These are phyloP conservation scores for Mycosphaerella sp. DNA, from an alignment of 2,329 filamentous ascomycete species.

Conservation along the genomic window DNA sequence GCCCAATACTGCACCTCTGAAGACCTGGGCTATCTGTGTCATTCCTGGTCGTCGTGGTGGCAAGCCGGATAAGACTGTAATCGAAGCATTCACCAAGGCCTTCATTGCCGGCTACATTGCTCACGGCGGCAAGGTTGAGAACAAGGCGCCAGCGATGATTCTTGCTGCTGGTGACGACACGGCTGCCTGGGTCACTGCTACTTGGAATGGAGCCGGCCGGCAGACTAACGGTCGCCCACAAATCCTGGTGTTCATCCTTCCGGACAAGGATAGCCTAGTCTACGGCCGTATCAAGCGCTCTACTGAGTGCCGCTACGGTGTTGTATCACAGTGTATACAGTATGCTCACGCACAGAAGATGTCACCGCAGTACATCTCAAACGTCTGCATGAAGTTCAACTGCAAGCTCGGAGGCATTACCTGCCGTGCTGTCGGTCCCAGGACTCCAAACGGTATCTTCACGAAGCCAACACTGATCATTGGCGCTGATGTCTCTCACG, in stretches of 20 bases:
- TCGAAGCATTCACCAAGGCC: constrained; percentile 51
- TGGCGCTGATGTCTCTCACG: constrained; percentile 86
- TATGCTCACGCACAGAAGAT: constrained; percentile 61
- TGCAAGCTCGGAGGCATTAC: constrained; percentile 87
- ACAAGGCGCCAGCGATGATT: constrained; percentile 40
- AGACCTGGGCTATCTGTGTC: constrained; percentile 68
- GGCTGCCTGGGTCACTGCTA: constrained; percentile 29
- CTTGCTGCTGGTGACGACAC: constrained; percentile 33
- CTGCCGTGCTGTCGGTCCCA: constrained; percentile 43
- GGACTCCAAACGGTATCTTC: constrained; percentile 34
- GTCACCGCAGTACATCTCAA: constrained; percentile 80
- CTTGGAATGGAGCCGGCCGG: constrained; percentile 53
- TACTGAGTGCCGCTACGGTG: constrained; percentile 76
- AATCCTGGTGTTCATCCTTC: constrained; percentile 73
- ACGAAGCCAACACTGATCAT: constrained; percentile 68
- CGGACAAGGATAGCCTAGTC: constrained; percentile 60
- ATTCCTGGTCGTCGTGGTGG: constrained; percentile 52
- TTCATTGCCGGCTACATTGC: constrained; percentile 57
- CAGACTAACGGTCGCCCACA: constrained; percentile 56
- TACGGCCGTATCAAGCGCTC: constrained; percentile 89
- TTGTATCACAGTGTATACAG: constrained; percentile 78
- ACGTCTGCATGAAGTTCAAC: constrained; percentile 95
- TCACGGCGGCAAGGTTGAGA: constrained; percentile 55
- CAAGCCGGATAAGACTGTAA: constrained; percentile 39
- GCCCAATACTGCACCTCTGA: constrained; percentile 54